Base-by-base conservation (phyloP, 768 basidiomycete species). In the Epithele typhae region DNA sequence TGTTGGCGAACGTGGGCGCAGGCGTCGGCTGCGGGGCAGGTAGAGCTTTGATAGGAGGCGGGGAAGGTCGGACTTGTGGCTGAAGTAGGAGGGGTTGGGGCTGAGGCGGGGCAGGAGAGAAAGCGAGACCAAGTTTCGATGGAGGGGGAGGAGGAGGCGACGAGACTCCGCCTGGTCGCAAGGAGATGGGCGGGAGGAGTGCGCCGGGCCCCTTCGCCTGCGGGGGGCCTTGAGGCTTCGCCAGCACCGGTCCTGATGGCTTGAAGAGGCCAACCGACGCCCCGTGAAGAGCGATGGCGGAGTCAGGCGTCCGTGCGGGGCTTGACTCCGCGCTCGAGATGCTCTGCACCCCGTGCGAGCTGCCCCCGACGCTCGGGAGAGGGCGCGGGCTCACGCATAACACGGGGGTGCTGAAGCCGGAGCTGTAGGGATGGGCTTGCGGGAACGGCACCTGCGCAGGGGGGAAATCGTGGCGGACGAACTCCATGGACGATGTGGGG, bases 401-500 rank as follows among this genome's bases (percentile, higher is more conserved):
- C 32, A 32, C 38, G 6, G 53, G 49, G 4, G 52, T 49, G 11
- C 46, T 36, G 19, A 38, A 42, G 11, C 40, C 37, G n/a, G 49
- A 49, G 34, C 46, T 46, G 5, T 35, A 40, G n/a, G n/a, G n/a
- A n/a, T n/a, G n/a, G n/a, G n/a, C 37, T 4, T 40, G 42, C 14
- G 51, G 51, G 25, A 52, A 52, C 18, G 51, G 46, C 25, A 52
- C 45, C 27, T 30, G 27, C 8, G 27, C 8, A 30, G 14, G 27
- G 8, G 27, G 27, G 27, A 30, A 30, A 14, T 7, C 17, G 21
- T 35, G 32, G 8, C 38, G 42, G 1, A 52, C 51, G 25, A 46
- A 30, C 45, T 52, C 51, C n/a, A 48, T 15, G n/a, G 51, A 52
- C 5, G 51, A 52, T 3, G 51, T 34, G 4, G 51, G 51, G 33